Evolutionary conservation across 768 basidiomycete species (phyloP), one percentile per base, ranked within the genome.

Genomic region (Dioszegia hungarica): DNA sequence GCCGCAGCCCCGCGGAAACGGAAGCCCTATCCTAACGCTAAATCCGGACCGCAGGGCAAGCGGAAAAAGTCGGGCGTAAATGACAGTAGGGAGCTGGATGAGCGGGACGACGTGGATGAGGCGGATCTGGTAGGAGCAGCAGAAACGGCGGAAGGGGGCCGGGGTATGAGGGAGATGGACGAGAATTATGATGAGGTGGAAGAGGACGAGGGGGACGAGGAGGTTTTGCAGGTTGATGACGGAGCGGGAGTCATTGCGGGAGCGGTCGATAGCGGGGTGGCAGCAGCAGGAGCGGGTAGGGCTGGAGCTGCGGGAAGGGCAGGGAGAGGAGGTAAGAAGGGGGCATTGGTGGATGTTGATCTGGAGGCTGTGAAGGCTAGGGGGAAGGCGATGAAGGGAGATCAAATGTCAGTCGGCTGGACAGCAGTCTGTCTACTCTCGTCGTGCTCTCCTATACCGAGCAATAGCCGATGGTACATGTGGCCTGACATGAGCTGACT

Each of bases 21-120:
- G 34, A 51, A 51, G 27, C 20, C 38, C 36, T 25, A 51, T 25
- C 12, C 36, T 4, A 28, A 28, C 9, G 34, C 15, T n/a, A 37
- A 37, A 12, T 4, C 11, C 12, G 34, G 36, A 20, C n/a, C 36
- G 15, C 34, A n/a, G 9, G 20, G n/a, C n/a, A 46, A 24, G 9
- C 43, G 15, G 25, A 46, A 29, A 22, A 39, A 39, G 17, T 46
- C 45, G 8, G 45, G 29, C 29, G 25, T 38, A 6, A 54, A 56
- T 37, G 38, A 40, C 19, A 34, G 44, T 40, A 17, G 56, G 37
- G 56, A 48, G 31, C 45, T 63, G 40, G 62, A 67, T 45, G 70
- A 66, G 41, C 43, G 56, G 17, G 70, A 72, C 34, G 70, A 72
- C 56, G 61, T 68, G 3, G 54, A 47, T 11, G 62, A 64, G 8